A percentile compares a stretch with the other conserved stretches of the same genome.
phyloP scores from a whole-genome alignment of 2,329 filamentous ascomycete genomes.

The Hyphodiscus sp. region DNA sequence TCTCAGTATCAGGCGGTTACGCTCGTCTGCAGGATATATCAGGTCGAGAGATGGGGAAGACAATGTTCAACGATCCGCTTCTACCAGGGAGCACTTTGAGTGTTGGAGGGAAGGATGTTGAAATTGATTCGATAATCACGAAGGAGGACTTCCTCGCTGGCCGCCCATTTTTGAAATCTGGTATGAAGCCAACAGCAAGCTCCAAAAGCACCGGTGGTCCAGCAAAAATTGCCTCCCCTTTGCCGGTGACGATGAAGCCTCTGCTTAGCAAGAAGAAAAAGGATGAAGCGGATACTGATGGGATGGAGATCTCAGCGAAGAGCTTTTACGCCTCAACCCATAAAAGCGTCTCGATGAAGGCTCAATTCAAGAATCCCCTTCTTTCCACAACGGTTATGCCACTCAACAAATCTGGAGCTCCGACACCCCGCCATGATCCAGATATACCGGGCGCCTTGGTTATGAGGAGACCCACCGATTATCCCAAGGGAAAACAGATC shows the following conservation, averaged over 20 bases:
- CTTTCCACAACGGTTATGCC: constrained; percentile 44
- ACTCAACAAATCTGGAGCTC: constrained; percentile 38
- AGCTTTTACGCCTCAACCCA: constrained; percentile 32
- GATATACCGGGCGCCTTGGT: constrained; percentile 52
- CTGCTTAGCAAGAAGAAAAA: constrained; percentile 23
- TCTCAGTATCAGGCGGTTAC: constrained; percentile 50
- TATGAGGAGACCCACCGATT: constrained; percentile 54
- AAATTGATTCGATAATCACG: constrained; percentile 56
- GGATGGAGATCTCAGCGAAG: constrained; percentile 32
- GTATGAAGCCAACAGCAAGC: constrained; percentile 10
- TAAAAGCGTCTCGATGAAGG: constrained; percentile 34
- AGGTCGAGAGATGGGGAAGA: constrained; percentile 56
- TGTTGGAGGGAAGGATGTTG: constrained; percentile 60
- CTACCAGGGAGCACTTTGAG: constrained; percentile 54
- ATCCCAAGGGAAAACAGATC: constrained; percentile 55
- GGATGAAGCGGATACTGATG: constrained; percentile 18
- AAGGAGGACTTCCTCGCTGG: constrained; percentile 52
- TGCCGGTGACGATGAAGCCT: not conserved
- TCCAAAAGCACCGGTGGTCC: constrained; percentile 6
- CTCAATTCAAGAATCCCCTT: constrained; percentile 56
- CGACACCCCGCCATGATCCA: constrained; percentile 61
- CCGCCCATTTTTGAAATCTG: constrained; percentile 35
- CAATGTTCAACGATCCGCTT: constrained; percentile 47
- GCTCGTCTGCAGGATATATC: constrained; percentile 55
- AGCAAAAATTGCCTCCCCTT: constrained; percentile 10